phyloP scores from a whole-genome alignment of 2,329 filamentous ascomycete species.

The Bipolaris bicolor region DNA sequence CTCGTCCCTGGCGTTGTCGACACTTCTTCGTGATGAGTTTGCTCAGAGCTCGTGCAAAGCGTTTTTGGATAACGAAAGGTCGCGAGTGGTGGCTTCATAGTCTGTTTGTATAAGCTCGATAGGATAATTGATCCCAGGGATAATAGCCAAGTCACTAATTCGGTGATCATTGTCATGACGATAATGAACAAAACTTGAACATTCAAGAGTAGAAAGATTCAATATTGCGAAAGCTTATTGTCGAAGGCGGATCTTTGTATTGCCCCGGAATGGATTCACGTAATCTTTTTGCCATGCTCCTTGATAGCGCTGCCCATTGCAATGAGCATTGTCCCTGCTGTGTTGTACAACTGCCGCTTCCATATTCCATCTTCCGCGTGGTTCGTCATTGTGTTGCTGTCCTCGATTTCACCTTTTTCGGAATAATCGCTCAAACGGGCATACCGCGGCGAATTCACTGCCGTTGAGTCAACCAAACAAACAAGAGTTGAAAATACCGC shows the following conservation, averaged over 20 bases:
- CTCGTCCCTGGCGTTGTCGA: not conserved
- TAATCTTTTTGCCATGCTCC: not conserved
- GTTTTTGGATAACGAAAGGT: not conserved
- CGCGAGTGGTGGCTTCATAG: not conserved
- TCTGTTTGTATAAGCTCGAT: not conserved
- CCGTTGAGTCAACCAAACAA: not conserved
- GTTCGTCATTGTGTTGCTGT: not conserved
- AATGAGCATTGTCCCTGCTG: not conserved
- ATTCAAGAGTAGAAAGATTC: not conserved
- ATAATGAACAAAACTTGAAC: not conserved
- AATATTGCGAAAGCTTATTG: not conserved
- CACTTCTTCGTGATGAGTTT: not conserved
- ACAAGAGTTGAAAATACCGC: not conserved
- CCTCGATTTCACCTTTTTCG: not conserved
- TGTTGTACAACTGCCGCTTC: not conserved
- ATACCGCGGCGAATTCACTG: not conserved
- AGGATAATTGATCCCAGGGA: not conserved
- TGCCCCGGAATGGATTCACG: not conserved
- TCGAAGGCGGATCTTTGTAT: not conserved
- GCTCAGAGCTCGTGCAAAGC: not conserved
- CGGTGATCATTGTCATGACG: not conserved
- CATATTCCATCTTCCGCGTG: not conserved
- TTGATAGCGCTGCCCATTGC: not conserved
- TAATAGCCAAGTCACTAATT: not conserved
- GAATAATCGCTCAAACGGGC: not conserved